phyloP scores from a whole-genome alignment of 2,329 filamentous ascomycete species.

The Penicillium decumbens region DNA sequence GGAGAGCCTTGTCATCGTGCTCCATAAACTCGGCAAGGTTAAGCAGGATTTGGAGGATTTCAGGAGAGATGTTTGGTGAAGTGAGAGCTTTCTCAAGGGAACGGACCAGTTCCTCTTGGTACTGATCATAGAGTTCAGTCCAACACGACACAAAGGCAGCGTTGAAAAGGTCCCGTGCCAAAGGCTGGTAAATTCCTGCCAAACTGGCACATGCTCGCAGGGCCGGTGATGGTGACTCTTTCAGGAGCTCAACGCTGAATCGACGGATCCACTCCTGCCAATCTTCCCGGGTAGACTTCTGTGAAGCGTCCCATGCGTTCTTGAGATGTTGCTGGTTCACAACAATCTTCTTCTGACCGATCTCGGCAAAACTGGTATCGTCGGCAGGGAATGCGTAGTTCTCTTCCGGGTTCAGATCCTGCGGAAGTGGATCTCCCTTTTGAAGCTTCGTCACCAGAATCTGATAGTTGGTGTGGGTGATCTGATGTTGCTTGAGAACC shows the following conservation, averaged over 20 bases:
- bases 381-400: constrained; percentile 73
- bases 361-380: constrained; percentile 75
- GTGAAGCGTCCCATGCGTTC: constrained; percentile 92
- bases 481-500: constrained; percentile 69
- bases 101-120: constrained; percentile 91
- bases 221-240: constrained; percentile 93
- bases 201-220: constrained; percentile 87
- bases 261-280: constrained; percentile 99
- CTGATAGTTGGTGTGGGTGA: constrained; percentile 87
- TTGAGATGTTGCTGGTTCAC: constrained; percentile 98
- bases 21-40: constrained; percentile 99
- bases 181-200: constrained; percentile 82
- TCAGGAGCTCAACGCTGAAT: constrained; percentile 90
- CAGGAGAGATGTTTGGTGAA: constrained; percentile 90
- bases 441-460: constrained; percentile 87
- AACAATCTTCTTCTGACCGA: constrained; percentile 86
- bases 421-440: constrained; percentile 90
- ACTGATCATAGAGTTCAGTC: constrained; percentile 95
- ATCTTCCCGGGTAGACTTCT: constrained; percentile 95
- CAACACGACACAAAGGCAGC: constrained; percentile 98
- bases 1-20: constrained; percentile 95
- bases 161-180: constrained; percentile 94
- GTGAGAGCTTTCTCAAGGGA: constrained; percentile 95
- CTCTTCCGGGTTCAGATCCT: constrained; percentile 84
- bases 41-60: constrained; percentile 86